Conservation (phyloP, 2,329 filamentous ascomycete genomes). For the Colletotrichum sp. region DNA sequence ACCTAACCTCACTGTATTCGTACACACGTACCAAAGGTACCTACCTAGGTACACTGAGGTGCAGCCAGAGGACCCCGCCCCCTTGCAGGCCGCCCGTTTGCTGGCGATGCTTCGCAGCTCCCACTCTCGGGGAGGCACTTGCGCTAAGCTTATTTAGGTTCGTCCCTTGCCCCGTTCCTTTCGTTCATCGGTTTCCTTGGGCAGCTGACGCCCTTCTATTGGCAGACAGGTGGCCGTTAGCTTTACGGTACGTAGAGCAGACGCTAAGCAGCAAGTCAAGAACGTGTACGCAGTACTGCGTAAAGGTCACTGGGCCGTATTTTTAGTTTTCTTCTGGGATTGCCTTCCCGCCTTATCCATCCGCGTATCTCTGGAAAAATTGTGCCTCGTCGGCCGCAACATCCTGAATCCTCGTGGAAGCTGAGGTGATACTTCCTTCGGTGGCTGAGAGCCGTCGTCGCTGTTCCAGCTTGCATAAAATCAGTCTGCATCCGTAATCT, state of each 20-base stretch:
- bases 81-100: not conserved
- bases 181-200: not conserved
- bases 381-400: not conserved
- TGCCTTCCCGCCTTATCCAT: not conserved
- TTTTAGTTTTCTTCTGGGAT: not conserved
- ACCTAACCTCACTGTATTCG: not conserved
- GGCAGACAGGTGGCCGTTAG: not conserved
- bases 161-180: conserved; percentile 3
- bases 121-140: not conserved
- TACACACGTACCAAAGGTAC: not conserved
- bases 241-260: not conserved
- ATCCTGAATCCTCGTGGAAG: not conserved
- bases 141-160: conserved; percentile 16
- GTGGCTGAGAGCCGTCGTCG: not conserved
- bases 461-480: not conserved
- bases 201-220: not conserved
- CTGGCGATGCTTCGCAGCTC: conserved; percentile 14
- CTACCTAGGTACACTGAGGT: not conserved
- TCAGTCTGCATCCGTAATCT: not conserved
- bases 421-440: not conserved
- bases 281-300: too few relatives aligned
- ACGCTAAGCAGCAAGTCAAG: not conserved
- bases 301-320: not conserved
- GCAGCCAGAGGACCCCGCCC: not conserved
- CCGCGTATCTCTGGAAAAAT: not conserved